A percentile compares a stretch with the other conserved stretches of the same genome.
Evolutionary conservation across 208 protist species (phyloP).

Genomic region (Leishmania mexicana): DNA sequence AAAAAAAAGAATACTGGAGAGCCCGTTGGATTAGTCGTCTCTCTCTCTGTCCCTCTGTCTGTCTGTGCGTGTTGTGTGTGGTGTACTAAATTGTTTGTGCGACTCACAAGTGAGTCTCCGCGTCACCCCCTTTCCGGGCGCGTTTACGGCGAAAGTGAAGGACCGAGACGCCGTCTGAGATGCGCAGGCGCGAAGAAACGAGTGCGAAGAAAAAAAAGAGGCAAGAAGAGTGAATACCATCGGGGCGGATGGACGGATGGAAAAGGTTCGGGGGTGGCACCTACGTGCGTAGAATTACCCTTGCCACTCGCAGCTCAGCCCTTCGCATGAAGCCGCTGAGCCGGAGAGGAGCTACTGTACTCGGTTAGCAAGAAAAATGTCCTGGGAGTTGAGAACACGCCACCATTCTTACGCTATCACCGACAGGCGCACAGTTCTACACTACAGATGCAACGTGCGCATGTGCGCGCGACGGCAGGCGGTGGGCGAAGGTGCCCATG

Average conservation of each 20-base stretch:
- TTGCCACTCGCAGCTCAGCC: neutral
- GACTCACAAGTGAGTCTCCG: neutral
- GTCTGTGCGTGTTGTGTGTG: neutral
- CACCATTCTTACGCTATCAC: neutral
- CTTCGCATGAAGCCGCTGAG: neutral
- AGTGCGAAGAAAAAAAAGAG: neutral
- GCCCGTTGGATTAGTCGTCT: neutral
- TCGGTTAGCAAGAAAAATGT: neutral
- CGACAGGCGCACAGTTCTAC: neutral
- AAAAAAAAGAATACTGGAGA: neutral
- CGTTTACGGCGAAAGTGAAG: neutral
- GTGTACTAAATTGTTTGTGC: neutral
- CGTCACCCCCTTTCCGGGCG: neutral
- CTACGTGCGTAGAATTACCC: neutral
- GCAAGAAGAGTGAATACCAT: neutral
- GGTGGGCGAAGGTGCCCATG: too few species aligned
- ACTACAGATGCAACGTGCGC: neutral
- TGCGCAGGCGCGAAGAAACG: too few species aligned
- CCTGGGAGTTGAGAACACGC: too few species aligned
- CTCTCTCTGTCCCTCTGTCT: neutral
- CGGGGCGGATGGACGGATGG: neutral
- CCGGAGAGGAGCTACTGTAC: neutral
- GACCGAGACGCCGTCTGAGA: too few species aligned
- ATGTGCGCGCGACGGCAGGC: neutral
- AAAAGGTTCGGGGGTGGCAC: neutral